phyloP scores from a whole-genome alignment of 2,329 filamentous ascomycete genomes.

The Fusarium nurragi region DNA sequence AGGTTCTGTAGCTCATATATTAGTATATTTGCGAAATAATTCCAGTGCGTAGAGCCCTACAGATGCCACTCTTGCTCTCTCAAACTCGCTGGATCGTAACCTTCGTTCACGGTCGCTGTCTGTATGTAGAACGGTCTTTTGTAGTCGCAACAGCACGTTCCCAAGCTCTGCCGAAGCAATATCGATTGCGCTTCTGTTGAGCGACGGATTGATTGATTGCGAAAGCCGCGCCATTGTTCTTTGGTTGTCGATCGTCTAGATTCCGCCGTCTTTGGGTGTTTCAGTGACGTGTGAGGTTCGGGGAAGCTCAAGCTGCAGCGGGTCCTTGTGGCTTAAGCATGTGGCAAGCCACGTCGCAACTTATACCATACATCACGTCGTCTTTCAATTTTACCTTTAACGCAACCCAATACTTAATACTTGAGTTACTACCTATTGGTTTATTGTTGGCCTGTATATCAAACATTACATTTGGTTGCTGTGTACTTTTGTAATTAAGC shows the following conservation, averaged over 20 bases:
- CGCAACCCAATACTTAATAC: no score
- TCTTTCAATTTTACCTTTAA: no score
- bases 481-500: no score
- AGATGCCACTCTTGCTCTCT: constrained; percentile 59
- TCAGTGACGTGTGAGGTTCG: constrained; percentile 45
- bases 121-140: constrained; percentile 70
- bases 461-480: no score
- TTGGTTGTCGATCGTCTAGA: constrained; percentile 10
- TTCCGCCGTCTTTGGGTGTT: constrained; percentile 21
- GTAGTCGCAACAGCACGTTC: constrained; percentile 71
- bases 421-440: no score
- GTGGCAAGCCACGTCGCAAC: constrained; percentile 40
- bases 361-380: background rate
- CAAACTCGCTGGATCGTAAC: constrained; percentile 70
- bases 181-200: constrained; percentile 42
- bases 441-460: no score
- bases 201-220: constrained; percentile 14
- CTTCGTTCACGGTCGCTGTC: constrained; percentile 67
- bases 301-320: constrained; percentile 27
- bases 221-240: constrained; percentile 45
- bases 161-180: constrained; percentile 61
- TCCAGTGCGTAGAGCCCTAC: constrained; percentile 47
- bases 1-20: constrained; percentile 65
- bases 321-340: constrained; percentile 43
- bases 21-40: background rate